Percentiles rank a stretch among this genome's conserved stretches.
These are phyloP conservation scores for Neckera pumila DNA, from an alignment of 225 moss, liverwort and hornwort species.

Conservation along the genomic window DNA sequence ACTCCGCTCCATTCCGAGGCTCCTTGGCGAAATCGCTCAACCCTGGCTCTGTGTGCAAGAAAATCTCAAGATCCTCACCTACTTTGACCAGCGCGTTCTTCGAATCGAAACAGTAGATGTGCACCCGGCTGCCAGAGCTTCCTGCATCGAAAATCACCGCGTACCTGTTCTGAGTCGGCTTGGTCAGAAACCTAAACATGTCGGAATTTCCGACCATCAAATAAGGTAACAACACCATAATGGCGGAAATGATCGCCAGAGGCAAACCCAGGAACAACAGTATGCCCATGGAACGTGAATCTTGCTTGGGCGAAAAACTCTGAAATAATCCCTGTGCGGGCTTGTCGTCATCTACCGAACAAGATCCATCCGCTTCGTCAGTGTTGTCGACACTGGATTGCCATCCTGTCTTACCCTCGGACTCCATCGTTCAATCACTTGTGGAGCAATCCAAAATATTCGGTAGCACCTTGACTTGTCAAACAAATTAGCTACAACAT, in stretches of 20 bases:
- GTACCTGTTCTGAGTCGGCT: neutral
- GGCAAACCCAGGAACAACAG: constrained; percentile 13
- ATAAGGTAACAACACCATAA: constrained; percentile 1
- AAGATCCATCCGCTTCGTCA: neutral
- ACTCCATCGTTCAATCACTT: neutral
- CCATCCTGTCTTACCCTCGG: neutral
- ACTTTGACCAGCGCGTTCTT: constrained; percentile 16
- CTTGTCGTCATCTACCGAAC: neutral
- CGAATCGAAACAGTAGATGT: constrained; percentile 25
- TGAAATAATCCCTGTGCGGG: neutral
- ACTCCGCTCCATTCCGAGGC: constrained; percentile 17
- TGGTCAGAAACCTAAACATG: neutral
- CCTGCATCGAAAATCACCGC: constrained; percentile 36
- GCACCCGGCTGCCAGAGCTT: constrained; percentile 33
- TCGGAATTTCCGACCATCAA: neutral
- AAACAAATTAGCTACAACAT: neutral
- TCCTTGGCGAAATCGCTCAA: constrained; percentile 24
- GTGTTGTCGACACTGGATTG: neutral
- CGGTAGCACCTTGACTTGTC: neutral
- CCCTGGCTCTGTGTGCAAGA: constrained; percentile 26
- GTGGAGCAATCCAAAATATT: neutral
- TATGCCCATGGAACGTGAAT: neutral
- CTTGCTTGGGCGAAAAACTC: neutral
- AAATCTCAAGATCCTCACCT: constrained; percentile 19
- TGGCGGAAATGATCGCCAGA: constrained; percentile 3